Conservation (phyloP, 305 asterid species). For the Euphrasia arctica region DNA sequence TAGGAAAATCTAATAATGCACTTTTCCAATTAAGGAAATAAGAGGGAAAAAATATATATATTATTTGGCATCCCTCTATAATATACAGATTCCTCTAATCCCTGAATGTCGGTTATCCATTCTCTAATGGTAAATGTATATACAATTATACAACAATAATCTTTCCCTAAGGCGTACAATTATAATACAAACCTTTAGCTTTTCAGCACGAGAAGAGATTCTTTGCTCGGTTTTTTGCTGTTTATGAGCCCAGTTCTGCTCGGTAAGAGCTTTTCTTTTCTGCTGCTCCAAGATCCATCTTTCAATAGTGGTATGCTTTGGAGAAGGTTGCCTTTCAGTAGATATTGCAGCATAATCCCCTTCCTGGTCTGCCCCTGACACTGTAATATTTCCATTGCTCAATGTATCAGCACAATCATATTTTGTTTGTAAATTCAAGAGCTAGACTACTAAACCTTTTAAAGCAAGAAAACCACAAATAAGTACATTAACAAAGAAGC, state of each 20-base stretch:
- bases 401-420: constrained; percentile 27
- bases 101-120: constrained; percentile 12
- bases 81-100: constrained; percentile 7
- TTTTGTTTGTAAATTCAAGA: constrained; percentile 7
- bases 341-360: constrained; percentile 55
- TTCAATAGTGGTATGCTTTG: constrained; percentile 73
- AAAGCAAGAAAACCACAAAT: constrained; percentile 18
- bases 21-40: background rate
- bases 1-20: background rate
- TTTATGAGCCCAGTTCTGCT: constrained; percentile 68
- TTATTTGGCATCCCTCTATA: background rate
- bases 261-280: constrained; percentile 64
- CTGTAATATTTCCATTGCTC: constrained; percentile 31
- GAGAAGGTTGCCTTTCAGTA: constrained; percentile 60
- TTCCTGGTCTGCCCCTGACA: constrained; percentile 58
- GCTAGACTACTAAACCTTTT: constrained; percentile 10
- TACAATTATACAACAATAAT: background rate
- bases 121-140: constrained; percentile 8
- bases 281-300: constrained; percentile 72
- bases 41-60: background rate
- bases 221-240: constrained; percentile 73
- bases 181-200: constrained; percentile 65
- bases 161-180: background rate
- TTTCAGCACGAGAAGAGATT: constrained; percentile 66
- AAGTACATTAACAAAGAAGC: constrained; percentile 19